These are phyloP conservation scores for Wallacemonas sp. DNA, from an alignment of 208 protist species.

Conservation along the genomic window DNA sequence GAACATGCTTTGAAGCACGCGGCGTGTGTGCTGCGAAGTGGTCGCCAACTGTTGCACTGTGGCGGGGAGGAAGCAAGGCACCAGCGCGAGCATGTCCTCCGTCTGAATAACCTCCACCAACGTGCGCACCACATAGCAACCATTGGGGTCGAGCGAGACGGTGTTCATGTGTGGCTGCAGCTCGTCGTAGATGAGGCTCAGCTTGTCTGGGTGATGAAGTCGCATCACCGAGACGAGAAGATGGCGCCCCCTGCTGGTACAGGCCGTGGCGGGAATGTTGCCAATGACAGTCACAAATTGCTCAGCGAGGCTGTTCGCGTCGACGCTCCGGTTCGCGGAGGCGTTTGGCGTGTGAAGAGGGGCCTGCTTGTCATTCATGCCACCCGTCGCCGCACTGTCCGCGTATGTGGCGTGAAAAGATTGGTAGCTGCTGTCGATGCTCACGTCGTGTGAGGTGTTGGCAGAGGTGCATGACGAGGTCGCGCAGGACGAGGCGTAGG, in stretches of 20 bases:
- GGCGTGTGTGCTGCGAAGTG: slow-evolving; percentile 69
- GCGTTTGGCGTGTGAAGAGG: neutral
- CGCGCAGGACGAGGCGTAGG: slow-evolving; percentile 50
- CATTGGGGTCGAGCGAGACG: slow-evolving; percentile 63
- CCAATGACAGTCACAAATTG: slow-evolving; percentile 52
- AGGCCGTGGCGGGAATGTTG: slow-evolving; percentile 45
- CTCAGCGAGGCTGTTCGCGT: slow-evolving; percentile 37
- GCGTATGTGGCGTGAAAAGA: slow-evolving; percentile 20
- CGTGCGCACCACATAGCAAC: slow-evolving; percentile 70
- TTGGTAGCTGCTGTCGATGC: slow-evolving; percentile 30
- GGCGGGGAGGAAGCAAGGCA: slow-evolving; percentile 37
- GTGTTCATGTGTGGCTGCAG: slow-evolving; percentile 57
- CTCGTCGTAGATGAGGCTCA: slow-evolving; percentile 57
- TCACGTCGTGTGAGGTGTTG: slow-evolving; percentile 23
- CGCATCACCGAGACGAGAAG: slow-evolving; percentile 59
- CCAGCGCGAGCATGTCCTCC: slow-evolving; percentile 43
- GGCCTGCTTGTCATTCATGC: neutral
- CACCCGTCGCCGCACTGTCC: neutral
- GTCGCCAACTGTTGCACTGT: slow-evolving; percentile 47
- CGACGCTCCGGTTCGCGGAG: neutral
- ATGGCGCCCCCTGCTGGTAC: slow-evolving; percentile 51
- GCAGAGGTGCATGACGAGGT: slow-evolving; percentile 14
- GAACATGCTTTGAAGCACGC: slow-evolving; percentile 73
- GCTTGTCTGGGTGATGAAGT: slow-evolving; percentile 58
- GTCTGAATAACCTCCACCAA: slow-evolving; percentile 65